Conservation (phyloP, 805 yeast genomes). For the Clavispora fructus region DNA sequence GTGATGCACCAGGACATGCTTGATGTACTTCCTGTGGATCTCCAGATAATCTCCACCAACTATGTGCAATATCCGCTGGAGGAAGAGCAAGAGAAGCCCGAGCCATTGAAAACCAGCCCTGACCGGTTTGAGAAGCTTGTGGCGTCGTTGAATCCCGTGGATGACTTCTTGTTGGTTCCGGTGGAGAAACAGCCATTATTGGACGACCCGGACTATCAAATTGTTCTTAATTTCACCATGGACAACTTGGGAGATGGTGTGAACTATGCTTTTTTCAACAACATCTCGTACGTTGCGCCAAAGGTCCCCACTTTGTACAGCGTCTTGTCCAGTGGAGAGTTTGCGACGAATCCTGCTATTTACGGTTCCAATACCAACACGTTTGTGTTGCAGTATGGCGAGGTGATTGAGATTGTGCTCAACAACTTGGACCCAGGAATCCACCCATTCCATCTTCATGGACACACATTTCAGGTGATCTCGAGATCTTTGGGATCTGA, state of each 20-base stretch:
- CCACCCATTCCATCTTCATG: conserved; percentile 78
- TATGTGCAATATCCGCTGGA: conserved; percentile 46
- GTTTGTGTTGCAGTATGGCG: conserved; percentile 52
- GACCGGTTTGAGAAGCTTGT: conserved; percentile 36
- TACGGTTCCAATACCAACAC: conserved; percentile 72
- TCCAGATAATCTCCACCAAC: conserved; percentile 51
- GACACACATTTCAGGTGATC: conserved; percentile 63
- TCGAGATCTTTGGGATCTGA: conserved; percentile 46
- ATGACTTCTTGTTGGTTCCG: conserved; percentile 77
- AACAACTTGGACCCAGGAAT: conserved; percentile 77
- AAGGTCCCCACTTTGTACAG: conserved; percentile 67
- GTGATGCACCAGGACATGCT: conserved; percentile 62
- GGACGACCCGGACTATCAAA: conserved; percentile 57
- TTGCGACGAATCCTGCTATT: conserved; percentile 52
- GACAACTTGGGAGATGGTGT: conserved; percentile 68
- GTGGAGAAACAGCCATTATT: conserved; percentile 43
- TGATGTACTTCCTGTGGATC: conserved; percentile 58
- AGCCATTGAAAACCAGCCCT: conserved; percentile 21
- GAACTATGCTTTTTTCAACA: conserved; percentile 72
- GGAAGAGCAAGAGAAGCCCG: conserved; percentile 20
- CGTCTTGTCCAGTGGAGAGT: conserved; percentile 54
- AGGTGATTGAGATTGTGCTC: conserved; percentile 68
- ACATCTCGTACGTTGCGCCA: conserved; percentile 58
- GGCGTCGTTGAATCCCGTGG: conserved; percentile 32
- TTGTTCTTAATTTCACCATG: conserved; percentile 58